Base-by-base conservation (phyloP, 768 basidiomycete species). In the Amanita exitialis region DNA sequence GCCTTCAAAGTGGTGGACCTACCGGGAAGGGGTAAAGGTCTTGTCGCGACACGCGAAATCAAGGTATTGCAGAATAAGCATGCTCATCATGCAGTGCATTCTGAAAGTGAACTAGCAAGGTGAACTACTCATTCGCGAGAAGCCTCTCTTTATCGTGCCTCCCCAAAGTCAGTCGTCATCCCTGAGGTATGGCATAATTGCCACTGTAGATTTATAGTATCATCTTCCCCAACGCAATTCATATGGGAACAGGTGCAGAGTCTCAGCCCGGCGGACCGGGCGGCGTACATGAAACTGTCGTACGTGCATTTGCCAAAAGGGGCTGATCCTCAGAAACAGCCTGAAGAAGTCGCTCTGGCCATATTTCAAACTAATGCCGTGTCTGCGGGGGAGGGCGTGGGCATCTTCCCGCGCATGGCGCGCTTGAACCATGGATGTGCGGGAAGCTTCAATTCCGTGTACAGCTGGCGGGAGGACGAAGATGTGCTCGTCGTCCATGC, bases 281-380 rank as follows among this genome's bases (percentile, higher is more conserved):
- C 67, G 25, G 66, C 72, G 5, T 79, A 79, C 57, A 68, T 73
- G 53, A 74, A 79, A 49, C 69, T 83, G 7, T 82, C 80, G 7
- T 79, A 77, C 56, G 75, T 79, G 28, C 66, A 76, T 53, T 66
- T 81, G 32, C 78, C 79, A 0, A 47, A 63, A 34, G 55, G 66
- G 27, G 53, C 75, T 27, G 61, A 70, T 43, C 72, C 66, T 20
- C 65, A 53, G 54, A 62, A 56, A 43, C 65, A 68, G 55, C 63
- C 59, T 34, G 69, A 71, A 15, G 67, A 75, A 58, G 64, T 80
- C n/a, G 78, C 78, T 0, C 64, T 86, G 15, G 79, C 80, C 0
- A 83, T 81, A 51, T 79, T 83, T 60, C 73, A 81, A 60, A 84
- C 83, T 3, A 86, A 85, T 57, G 79, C 78, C 1, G 77, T 83